Evolutionary conservation across 345 rosid species (phyloP), one percentile per base, ranked within the genome.

Genomic region (Gossypium arboreum): DNA sequence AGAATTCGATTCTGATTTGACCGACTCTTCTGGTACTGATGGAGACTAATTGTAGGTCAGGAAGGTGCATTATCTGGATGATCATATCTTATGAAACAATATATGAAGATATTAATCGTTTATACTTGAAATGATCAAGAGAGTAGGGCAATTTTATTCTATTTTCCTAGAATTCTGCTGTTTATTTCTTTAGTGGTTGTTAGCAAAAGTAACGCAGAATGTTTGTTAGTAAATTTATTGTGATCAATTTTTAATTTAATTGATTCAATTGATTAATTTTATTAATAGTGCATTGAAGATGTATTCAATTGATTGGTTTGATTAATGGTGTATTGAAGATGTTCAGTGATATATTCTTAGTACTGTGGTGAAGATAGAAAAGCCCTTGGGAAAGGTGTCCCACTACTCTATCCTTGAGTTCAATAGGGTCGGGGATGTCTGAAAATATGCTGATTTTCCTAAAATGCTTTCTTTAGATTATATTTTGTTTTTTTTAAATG

Each of bases 1-100:
- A 0, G 81, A 82, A 52, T 59, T 24, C 3, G 76, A 76, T 68
- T 68, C 54, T n/a, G 81, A 79, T 48, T 51, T 22, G 29, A 54
- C 45, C 3, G 73, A 24, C 15, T 22, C 50, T 22, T 72, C 39
- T 58, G 67, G 44, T 60, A 41, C 75, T 22, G 75, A 73, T 44
- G 17, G 59, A 51, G 59, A 39, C 12, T 27, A 17, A 29, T 69
- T 27, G 20, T 22, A 10, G 73, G 45, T 69, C 44, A 69, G 60
- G 9, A 25, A 50, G 7, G n/a, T 67, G 34, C 71, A 45, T 22
- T 34, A 4, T 34, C 39, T 34, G 51, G 54, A 66, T 45, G 54
- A 22, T 22, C 27, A 11, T 2, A 22, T 22, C 16, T 17, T 20
- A 20, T 17, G 15, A 44, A 20, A 65, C 52, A 6, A 13, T 9